These are phyloP conservation scores for Uronychia setigera DNA, from an alignment of 73 alveolate species.

Conservation along the genomic window DNA sequence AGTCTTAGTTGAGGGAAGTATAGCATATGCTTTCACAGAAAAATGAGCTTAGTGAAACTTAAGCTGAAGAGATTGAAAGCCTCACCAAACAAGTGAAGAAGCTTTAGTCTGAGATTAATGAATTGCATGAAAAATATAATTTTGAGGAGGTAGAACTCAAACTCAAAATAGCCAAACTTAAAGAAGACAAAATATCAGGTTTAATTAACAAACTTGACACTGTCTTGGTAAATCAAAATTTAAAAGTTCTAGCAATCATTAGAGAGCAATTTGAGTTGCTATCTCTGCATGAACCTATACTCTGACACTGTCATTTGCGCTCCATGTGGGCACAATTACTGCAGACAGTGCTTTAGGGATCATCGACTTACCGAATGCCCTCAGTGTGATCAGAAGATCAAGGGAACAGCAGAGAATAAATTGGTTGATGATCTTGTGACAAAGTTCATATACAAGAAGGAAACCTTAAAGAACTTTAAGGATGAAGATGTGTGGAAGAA, in stretches of 20 bases:
- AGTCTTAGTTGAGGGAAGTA: too few relatives aligned
- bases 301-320: conserved; percentile 1
- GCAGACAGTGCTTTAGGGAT: neutral
- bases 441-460: neutral
- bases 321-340: conserved; percentile 14
- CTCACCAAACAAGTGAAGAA: neutral
- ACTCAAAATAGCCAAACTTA: neutral
- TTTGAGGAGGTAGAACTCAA: neutral
- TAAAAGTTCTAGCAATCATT: neutral
- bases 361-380: neutral
- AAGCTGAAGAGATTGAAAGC: neutral
- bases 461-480: neutral
- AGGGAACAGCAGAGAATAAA: neutral
- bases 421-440: neutral
- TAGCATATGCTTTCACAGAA: too few relatives aligned
- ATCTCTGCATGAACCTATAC: conserved; percentile 3
- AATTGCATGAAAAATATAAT: neutral
- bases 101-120: neutral
- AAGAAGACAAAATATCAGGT: neutral
- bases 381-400: neutral
- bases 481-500: conserved; percentile 7
- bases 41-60: too few relatives aligned
- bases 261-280: neutral
- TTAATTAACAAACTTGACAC: neutral
- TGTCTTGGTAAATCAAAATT: neutral